Percentiles rank a stretch among this genome's conserved stretches.
Evolutionary conservation across 2,329 filamentous ascomycete genomes (phyloP).

Genomic region (Macroventuria anomochaeta): DNA sequence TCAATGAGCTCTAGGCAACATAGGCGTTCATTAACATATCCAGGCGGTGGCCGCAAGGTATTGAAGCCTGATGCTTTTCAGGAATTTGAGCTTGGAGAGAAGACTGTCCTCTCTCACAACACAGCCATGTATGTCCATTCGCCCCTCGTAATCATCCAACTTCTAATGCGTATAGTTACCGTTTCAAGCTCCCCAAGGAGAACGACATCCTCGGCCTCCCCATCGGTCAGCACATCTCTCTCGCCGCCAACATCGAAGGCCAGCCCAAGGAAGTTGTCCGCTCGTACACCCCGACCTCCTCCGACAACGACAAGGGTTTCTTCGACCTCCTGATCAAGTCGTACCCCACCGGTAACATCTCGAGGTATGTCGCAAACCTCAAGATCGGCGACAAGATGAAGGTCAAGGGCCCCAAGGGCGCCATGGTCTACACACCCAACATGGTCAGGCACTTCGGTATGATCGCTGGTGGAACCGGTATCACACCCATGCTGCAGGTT

Average conservation of each 20-base stretch:
- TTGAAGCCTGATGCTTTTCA: slow-evolving; percentile 89
- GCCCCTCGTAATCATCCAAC: too few species aligned
- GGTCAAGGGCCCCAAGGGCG: slow-evolving; percentile 92
- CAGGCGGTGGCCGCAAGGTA: slow-evolving; percentile 76
- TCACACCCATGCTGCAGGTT: slow-evolving; percentile 98
- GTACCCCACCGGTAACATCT: slow-evolving; percentile 97
- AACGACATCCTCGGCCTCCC: slow-evolving; percentile 89
- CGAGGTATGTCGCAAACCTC: slow-evolving; percentile 84
- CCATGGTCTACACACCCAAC: slow-evolving; percentile 96
- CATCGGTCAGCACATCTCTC: slow-evolving; percentile 98
- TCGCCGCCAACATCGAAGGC: slow-evolving; percentile 66
- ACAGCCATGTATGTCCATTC: slow-evolving; percentile 79
- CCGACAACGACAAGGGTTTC: slow-evolving; percentile 69
- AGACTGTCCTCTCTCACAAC: slow-evolving; percentile 96
- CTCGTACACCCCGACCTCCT: slow-evolving; percentile 53
- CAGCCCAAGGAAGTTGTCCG: slow-evolving; percentile 52
- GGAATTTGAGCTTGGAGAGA: slow-evolving; percentile 90
- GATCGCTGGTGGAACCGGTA: slow-evolving; percentile 96
- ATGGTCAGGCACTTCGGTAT: slow-evolving; percentile 97
- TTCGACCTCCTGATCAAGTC: slow-evolving; percentile 98
- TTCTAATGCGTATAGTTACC: slow-evolving; percentile 69
- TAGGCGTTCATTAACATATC: background rate
- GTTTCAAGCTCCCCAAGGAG: slow-evolving; percentile 81
- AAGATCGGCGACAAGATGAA: slow-evolving; percentile 81
- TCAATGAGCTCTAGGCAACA: background rate